A percentile compares a stretch with the other conserved stretches of the same genome.
These are phyloP conservation scores for Wickerhamomyces ciferrii DNA, from an alignment of 805 yeast genomes.

Conservation along the genomic window DNA sequence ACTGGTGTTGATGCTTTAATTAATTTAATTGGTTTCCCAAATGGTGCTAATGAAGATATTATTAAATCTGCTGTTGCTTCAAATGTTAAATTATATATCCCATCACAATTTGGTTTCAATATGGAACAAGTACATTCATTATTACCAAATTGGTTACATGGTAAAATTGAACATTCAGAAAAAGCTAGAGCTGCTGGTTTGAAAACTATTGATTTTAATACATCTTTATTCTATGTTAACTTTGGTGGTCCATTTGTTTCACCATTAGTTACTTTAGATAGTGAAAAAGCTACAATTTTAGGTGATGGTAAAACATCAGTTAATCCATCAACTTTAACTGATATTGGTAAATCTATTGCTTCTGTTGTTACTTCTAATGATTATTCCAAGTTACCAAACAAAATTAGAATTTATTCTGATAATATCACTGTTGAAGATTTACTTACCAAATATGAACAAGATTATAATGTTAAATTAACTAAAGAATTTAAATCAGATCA, in stretches of 20 bases:
- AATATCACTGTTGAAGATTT: no score
- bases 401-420: slow-evolving; percentile 37
- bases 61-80: slow-evolving; percentile 35
- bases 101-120: slow-evolving; percentile 57
- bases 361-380: slow-evolving; percentile 31
- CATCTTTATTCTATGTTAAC: slow-evolving; percentile 33
- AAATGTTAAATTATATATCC: slow-evolving; percentile 48
- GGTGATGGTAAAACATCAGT: slow-evolving; percentile 35
- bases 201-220: slow-evolving; percentile 41
- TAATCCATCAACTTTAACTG: slow-evolving; percentile 31
- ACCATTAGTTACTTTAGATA: slow-evolving; percentile 31
- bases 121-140: slow-evolving; percentile 20
- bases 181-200: slow-evolving; percentile 38
- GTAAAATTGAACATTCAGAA: slow-evolving; percentile 31
- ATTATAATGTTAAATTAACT: no score
- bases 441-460: no score
- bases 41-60: slow-evolving; percentile 26
- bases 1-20: slow-evolving; percentile 46
- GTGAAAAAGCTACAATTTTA: slow-evolving; percentile 28
- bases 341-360: slow-evolving; percentile 40
- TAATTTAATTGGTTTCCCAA: slow-evolving; percentile 30
- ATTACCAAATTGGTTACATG: slow-evolving; percentile 29
- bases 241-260: slow-evolving; percentile 18
- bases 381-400: slow-evolving; percentile 36
- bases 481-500: no score